Percentiles rank a stretch among this genome's conserved stretches.
These are phyloP conservation scores for Diaporthe sp. DNA, from an alignment of 2,329 filamentous ascomycete genomes.

Conservation along the genomic window DNA sequence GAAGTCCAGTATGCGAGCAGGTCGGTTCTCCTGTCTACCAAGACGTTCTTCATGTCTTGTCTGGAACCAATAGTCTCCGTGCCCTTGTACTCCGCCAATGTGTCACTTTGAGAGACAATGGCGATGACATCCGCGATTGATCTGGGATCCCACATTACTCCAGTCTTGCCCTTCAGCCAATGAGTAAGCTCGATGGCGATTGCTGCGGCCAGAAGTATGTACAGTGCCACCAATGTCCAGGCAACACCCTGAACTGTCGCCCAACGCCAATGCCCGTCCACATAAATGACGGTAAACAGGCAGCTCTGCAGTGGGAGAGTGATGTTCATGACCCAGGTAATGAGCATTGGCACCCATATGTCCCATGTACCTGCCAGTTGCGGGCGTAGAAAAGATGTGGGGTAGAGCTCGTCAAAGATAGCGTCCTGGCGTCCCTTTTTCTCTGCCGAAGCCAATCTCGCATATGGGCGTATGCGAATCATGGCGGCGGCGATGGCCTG, in stretches of 20 bases:
- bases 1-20: slow-evolving; percentile 90
- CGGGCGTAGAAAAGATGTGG: slow-evolving; percentile 76
- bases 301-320: slow-evolving; percentile 86
- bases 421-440: slow-evolving; percentile 72
- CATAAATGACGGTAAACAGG: slow-evolving; percentile 76
- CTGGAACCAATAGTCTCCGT: slow-evolving; percentile 72
- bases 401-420: slow-evolving; percentile 77
- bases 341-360: slow-evolving; percentile 74
- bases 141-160: slow-evolving; percentile 86
- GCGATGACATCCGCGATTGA: slow-evolving; percentile 86
- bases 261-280: slow-evolving; percentile 79
- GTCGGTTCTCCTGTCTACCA: slow-evolving; percentile 71
- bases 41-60: slow-evolving; percentile 65
- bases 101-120: slow-evolving; percentile 84
- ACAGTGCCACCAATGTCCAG: slow-evolving; percentile 83
- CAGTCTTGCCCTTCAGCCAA: slow-evolving; percentile 76
- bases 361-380: slow-evolving; percentile 73
- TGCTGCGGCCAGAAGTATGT: slow-evolving; percentile 74
- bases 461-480: slow-evolving; percentile 83
- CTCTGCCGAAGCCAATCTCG: slow-evolving; percentile 78
- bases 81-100: slow-evolving; percentile 78
- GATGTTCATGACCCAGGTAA: slow-evolving; percentile 84
- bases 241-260: slow-evolving; percentile 81
- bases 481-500: slow-evolving; percentile 81
- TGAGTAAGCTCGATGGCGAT: slow-evolving; percentile 71